These are phyloP conservation scores for Geotrichum restrictum DNA, from an alignment of 1,139 yeast genomes.

Conservation along the genomic window DNA sequence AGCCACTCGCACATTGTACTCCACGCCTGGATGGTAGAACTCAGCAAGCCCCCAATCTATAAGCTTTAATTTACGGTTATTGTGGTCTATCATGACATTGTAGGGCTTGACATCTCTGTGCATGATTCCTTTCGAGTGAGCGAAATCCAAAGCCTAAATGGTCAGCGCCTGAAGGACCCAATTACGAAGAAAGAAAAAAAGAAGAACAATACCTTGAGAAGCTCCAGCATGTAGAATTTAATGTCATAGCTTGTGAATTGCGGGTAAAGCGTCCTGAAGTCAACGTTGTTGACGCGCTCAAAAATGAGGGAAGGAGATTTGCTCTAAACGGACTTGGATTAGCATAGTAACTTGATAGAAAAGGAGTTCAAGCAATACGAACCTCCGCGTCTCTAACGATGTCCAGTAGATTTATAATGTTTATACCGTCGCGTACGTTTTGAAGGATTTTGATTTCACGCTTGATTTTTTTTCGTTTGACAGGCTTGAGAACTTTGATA, in stretches of 20 bases:
- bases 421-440: conserved; percentile 76
- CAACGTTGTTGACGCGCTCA: conserved; percentile 79
- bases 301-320: conserved; percentile 90
- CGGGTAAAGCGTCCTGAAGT: conserved; percentile 81
- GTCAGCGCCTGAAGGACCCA: background rate
- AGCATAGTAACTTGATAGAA: background rate
- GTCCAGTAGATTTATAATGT: conserved; percentile 69
- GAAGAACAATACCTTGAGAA: too few species aligned
- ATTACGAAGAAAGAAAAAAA: background rate
- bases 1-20: conserved; percentile 91
- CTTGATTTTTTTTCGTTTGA: conserved; percentile 84
- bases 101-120: conserved; percentile 97
- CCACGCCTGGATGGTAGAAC: conserved; percentile 86
- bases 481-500: conserved; percentile 89
- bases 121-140: conserved; percentile 94
- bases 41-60: conserved; percentile 98
- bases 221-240: conserved; percentile 77
- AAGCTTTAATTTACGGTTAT: conserved; percentile 57
- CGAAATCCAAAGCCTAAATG: conserved; percentile 76
- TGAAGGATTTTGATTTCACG: conserved; percentile 85
- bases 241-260: conserved; percentile 74
- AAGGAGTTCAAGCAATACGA: conserved; percentile 40
- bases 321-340: too few species aligned
- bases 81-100: conserved; percentile 92
- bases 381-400: conserved; percentile 82